These are phyloP conservation scores for Dendrocalamus sinicus DNA, from an alignment of 176 grass and related monocot species.

Conservation along the genomic window DNA sequence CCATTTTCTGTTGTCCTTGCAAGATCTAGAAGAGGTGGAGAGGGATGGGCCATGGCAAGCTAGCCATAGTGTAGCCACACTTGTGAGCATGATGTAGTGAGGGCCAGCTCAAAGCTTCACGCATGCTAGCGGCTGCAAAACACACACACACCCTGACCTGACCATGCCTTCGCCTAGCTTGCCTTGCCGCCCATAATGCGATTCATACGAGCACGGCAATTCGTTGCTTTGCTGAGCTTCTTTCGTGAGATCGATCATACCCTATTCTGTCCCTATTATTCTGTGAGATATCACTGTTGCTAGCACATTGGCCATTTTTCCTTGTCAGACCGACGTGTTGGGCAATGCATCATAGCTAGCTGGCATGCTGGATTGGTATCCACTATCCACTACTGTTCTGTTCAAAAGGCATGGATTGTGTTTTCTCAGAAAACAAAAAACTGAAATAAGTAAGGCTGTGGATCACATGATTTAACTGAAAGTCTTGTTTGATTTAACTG, in stretches of 20 bases:
- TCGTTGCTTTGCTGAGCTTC: slow-evolving; percentile 32
- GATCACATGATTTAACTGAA: too few species aligned
- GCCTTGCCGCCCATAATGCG: slow-evolving; percentile 44
- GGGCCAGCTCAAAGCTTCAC: slow-evolving; percentile 48
- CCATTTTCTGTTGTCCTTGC: slow-evolving; percentile 11
- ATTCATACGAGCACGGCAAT: slow-evolving; percentile 27
- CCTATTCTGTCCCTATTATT: slow-evolving; percentile 32
- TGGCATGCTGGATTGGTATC: not conserved
- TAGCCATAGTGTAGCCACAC: slow-evolving; percentile 1
- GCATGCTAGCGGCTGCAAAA: not conserved
- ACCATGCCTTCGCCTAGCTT: not conserved
- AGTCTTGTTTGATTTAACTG: too few species aligned
- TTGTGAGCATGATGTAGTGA: slow-evolving; percentile 34
- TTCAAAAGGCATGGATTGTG: slow-evolving; percentile 18
- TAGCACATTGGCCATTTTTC: slow-evolving; percentile 3
- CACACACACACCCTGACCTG: not conserved
- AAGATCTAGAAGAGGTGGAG: slow-evolving; percentile 32
- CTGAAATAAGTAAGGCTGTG: not conserved
- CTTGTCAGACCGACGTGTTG: slow-evolving; percentile 15
- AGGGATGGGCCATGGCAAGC: slow-evolving; percentile 38
- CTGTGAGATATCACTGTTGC: slow-evolving; percentile 30
- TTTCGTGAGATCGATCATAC: slow-evolving; percentile 23
- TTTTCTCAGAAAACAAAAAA: not conserved
- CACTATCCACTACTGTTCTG: not conserved
- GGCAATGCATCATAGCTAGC: slow-evolving; percentile 10